phyloP scores from a whole-genome alignment of 1,284 basidiomycete species.

The Ganoderma meredithae region DNA sequence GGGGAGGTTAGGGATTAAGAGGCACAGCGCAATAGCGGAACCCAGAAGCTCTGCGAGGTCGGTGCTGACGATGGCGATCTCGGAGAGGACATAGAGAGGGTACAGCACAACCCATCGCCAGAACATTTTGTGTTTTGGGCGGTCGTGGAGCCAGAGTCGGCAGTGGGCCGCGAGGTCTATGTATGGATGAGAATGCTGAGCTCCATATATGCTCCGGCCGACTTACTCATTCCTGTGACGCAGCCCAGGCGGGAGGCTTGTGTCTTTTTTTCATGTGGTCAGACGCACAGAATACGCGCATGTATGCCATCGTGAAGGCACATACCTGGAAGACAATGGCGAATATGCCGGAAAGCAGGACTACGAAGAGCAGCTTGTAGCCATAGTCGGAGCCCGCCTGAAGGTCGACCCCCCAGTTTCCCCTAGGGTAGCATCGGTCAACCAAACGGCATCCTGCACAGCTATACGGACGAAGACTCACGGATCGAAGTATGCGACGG shows the following conservation, averaged over 20 bases:
- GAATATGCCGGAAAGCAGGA: conserved; percentile 85
- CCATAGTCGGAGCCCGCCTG: conserved; percentile 81
- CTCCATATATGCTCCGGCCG: conserved; percentile 1
- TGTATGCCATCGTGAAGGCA: conserved; percentile 10
- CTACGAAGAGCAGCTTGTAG: conserved; percentile 87
- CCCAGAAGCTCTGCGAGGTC: conserved; percentile 84
- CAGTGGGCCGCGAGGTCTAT: conserved; percentile 78
- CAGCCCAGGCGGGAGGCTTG: conserved; percentile 70
- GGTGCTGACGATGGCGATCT: conserved; percentile 87
- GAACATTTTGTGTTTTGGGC: conserved; percentile 65
- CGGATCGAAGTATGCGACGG: conserved; percentile 66
- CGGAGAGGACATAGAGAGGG: conserved; percentile 73
- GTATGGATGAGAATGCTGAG: conserved; percentile 15
- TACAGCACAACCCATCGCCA: conserved; percentile 75
- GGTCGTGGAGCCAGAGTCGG: conserved; percentile 73
- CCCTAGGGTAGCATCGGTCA: conserved; percentile 45
- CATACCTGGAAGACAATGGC: conserved; percentile 80
- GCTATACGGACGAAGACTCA: conserved; percentile 38
- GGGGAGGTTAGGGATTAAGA: conserved; percentile 84
- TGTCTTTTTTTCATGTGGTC: conserved; percentile 47
- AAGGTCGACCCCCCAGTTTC: conserved; percentile 81
- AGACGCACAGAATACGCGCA: conserved; percentile 21
- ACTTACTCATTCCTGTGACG: conserved; percentile 72
- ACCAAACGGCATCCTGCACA: neutral
- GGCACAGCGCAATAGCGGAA: conserved; percentile 78